phyloP scores from a whole-genome alignment of 2,329 filamentous ascomycete genomes.

The Canariomyces notabilis region DNA sequence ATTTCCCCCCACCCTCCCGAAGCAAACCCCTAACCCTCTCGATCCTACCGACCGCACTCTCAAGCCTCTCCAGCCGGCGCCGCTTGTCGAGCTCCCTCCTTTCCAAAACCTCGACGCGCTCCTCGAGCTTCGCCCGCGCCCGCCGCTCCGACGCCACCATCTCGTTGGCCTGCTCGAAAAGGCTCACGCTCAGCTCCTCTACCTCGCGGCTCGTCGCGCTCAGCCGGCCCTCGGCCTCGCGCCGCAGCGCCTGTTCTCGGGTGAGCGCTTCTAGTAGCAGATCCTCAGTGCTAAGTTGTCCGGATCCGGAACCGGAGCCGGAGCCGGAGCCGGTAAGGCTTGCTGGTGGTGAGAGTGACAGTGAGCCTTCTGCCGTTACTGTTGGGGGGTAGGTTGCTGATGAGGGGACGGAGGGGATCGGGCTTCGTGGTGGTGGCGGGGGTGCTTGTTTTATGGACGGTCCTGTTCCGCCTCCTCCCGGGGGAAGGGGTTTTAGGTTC shows the following conservation, averaged over 20 bases:
- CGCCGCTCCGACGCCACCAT: conserved; percentile 77
- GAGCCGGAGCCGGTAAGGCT: conserved; percentile 13
- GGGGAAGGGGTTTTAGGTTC: conserved; percentile 28
- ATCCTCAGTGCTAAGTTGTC: conserved; percentile 36
- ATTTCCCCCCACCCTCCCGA: conserved; percentile 1
- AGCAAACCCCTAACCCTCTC: conserved; percentile 60
- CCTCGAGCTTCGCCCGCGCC: conserved; percentile 65
- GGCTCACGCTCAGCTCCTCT: conserved; percentile 68
- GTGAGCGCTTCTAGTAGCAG: conserved; percentile 61
- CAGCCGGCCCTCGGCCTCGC: conserved; percentile 63
- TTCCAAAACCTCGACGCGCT: conserved; percentile 64
- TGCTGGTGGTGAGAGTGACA: conserved; percentile 13
- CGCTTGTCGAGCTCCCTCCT: conserved; percentile 65
- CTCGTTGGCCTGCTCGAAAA: conserved; percentile 81
- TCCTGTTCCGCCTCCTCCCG: background rate
- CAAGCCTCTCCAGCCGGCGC: conserved; percentile 62
- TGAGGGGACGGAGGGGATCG: conserved; percentile 19
- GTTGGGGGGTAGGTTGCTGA: conserved; percentile 17
- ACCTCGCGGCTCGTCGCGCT: conserved; percentile 65
- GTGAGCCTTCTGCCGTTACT: conserved; percentile 10
- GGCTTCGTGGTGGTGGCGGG: conserved; percentile 6
- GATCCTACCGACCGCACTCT: conserved; percentile 65
- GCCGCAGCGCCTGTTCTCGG: conserved; percentile 61
- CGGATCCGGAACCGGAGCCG: conserved; percentile 14
- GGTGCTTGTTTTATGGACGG: background rate